Evolutionary conservation across 2,329 filamentous ascomycete species (phyloP).

Genomic region (Clarireedia homoeocarpa): DNA sequence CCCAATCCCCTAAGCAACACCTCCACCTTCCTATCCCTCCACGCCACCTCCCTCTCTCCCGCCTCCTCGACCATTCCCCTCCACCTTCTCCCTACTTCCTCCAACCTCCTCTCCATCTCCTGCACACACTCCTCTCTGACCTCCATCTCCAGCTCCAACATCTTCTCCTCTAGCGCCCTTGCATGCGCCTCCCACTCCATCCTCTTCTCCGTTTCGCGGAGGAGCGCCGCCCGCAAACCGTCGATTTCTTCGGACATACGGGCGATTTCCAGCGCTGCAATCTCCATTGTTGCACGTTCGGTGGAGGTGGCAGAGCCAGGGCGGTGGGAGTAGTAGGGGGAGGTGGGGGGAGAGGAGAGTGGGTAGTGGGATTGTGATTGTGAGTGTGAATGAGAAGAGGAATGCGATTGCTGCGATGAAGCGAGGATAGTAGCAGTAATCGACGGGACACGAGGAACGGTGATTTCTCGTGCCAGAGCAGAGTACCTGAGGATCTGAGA

Average conservation of each 20-base stretch:
- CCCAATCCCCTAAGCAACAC: conserved; percentile 49
- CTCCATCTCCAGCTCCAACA: conserved; percentile 66
- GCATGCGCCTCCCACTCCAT: conserved; percentile 67
- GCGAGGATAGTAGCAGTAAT: conserved; percentile 60
- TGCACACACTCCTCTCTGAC: conserved; percentile 82
- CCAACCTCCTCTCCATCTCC: conserved; percentile 76
- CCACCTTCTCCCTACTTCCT: conserved; percentile 73
- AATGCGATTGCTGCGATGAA: background rate
- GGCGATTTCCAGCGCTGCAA: conserved; percentile 72
- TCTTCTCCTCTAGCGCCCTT: conserved; percentile 54
- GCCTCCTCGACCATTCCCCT: conserved; percentile 71
- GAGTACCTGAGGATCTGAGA: conserved; percentile 94
- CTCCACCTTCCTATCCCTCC: conserved; percentile 83
- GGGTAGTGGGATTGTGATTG: background rate
- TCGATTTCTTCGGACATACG: conserved; percentile 74
- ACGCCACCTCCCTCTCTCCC: conserved; percentile 71
- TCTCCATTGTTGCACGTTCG: conserved; percentile 69
- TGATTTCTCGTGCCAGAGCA: conserved; percentile 85
- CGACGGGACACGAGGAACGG: conserved; percentile 80
- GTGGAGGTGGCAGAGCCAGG: conserved; percentile 30
- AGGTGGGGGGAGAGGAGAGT: conserved; percentile 14
- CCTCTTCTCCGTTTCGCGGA: conserved; percentile 62
- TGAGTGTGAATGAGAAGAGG: background rate
- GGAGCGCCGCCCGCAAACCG: conserved; percentile 59
- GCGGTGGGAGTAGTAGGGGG: conserved; percentile 23